Evolutionary conservation across 495 filamentous ascomycete genomes (phyloP).

Genomic region (Lindgomyces ingoldianus): DNA sequence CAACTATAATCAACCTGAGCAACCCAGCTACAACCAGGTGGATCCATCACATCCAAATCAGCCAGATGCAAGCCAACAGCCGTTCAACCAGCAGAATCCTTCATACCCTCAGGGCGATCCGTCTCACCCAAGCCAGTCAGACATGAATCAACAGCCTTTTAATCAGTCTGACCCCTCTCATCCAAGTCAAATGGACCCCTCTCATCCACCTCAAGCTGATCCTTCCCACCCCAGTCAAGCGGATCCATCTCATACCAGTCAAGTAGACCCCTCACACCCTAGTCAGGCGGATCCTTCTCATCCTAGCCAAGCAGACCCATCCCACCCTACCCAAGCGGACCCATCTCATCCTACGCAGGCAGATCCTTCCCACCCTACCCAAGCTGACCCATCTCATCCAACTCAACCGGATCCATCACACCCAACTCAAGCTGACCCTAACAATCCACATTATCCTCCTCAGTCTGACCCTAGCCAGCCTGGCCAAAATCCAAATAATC

Average conservation of each 20-base stretch:
- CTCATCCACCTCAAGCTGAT: not conserved
- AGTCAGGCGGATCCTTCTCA: not conserved
- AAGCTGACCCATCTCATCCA: conserved; percentile 23
- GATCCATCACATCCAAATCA: too few relatives aligned
- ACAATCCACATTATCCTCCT: not conserved
- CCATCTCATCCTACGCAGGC: conserved; percentile 8
- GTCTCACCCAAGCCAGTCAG: too few relatives aligned
- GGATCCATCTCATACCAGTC: conserved; percentile 18
- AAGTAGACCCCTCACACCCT: not conserved
- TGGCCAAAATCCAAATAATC: not conserved
- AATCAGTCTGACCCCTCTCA: not conserved
- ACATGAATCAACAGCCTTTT: conserved; percentile 17
- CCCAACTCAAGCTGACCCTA: conserved; percentile 17
- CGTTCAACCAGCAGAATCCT: too few relatives aligned
- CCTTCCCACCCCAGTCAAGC: conserved; percentile 6
- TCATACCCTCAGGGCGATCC: too few relatives aligned
- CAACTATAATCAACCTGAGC: too few relatives aligned
- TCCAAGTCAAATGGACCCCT: too few relatives aligned
- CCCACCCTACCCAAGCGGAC: not conserved
- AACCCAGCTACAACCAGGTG: too few relatives aligned
- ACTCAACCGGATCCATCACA: conserved; percentile 20
- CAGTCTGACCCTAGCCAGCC: conserved; percentile 11
- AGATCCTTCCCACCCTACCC: conserved; percentile 10
- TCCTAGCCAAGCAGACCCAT: conserved; percentile 16
- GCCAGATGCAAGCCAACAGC: too few relatives aligned